Evolutionary conservation across 805 yeast species (phyloP).

Genomic region (Cyberlindnera galapagoensis): DNA sequence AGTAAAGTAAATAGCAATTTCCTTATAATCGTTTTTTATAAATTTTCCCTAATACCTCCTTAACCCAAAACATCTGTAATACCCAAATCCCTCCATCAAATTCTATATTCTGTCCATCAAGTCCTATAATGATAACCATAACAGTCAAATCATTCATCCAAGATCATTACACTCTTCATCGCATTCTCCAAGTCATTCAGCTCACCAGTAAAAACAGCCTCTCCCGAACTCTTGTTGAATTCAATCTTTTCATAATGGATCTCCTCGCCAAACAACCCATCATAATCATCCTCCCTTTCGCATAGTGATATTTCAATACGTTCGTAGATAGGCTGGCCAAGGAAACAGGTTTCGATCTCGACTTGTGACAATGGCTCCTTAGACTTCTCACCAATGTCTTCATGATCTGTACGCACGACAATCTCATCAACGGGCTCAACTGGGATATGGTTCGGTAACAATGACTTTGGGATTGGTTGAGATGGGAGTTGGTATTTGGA

Average conservation of each 20-base stretch:
- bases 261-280: conserved; percentile 7
- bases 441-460: conserved; percentile 22
- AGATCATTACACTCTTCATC: conserved; percentile 13
- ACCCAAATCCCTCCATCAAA: conserved; percentile 1
- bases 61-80: too few relatives aligned
- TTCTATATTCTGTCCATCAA: not conserved
- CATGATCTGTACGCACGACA: conserved; percentile 13
- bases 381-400: conserved; percentile 10
- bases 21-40: too few relatives aligned
- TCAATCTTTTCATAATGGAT: conserved; percentile 5
- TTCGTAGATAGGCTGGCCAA: conserved; percentile 14
- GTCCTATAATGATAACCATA: conserved; percentile 1
- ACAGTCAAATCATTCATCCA: conserved; percentile 8
- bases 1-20: too few relatives aligned
- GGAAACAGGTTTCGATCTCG: conserved; percentile 47
- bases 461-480: conserved; percentile 21
- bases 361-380: conserved; percentile 38
- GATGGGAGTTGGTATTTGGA: conserved; percentile 37
- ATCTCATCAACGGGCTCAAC: conserved; percentile 13
- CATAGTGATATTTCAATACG: conserved; percentile 15
- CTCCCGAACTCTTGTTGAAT: conserved; percentile 15
- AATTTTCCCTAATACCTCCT: too few relatives aligned
- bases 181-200: conserved; percentile 14
- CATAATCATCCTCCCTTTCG: not conserved
- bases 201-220: conserved; percentile 15